These are phyloP conservation scores for Toxoplasma gondii DNA, from an alignment of 169 alveolate species.

Conservation along the genomic window DNA sequence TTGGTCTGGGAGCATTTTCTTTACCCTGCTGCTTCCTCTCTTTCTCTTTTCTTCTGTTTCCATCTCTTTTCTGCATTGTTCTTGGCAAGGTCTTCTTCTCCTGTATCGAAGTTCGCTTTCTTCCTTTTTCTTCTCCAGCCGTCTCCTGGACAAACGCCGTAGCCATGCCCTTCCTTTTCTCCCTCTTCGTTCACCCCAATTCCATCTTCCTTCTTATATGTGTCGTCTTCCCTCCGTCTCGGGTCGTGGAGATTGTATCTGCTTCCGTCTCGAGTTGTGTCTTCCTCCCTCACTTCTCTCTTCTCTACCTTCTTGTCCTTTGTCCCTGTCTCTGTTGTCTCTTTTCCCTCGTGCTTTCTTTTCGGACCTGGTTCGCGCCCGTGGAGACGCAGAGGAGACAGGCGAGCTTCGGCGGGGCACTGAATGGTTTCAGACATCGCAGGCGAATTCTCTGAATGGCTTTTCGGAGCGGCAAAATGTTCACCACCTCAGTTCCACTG, in stretches of 20 bases:
- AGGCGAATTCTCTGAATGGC: not conserved
- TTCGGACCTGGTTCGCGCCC: not conserved
- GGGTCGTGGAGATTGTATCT: too few species aligned
- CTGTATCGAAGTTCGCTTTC: not conserved
- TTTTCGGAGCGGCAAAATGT: not conserved
- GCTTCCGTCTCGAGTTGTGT: too few species aligned
- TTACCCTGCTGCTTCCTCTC: not conserved
- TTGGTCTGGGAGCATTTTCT: too few species aligned
- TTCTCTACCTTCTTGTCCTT: too few species aligned
- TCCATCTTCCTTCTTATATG: not conserved
- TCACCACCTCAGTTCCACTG: not conserved
- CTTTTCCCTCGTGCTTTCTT: too few species aligned
- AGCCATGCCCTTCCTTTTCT: not conserved
- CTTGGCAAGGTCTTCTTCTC: not conserved
- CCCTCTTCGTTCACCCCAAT: not conserved
- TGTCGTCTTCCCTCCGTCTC: too few species aligned
- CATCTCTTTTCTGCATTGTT: not conserved
- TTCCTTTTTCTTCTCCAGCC: too few species aligned
- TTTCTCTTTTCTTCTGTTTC: not conserved
- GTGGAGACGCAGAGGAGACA: not conserved
- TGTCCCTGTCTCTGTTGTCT: not conserved
- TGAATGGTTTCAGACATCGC: not conserved
- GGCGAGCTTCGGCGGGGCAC: not conserved
- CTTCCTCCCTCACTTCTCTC: too few species aligned
- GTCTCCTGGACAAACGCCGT: too few species aligned